Base-by-base conservation (phyloP, 2,329 filamentous ascomycete genomes). In the Phialocephala subalpina region DNA sequence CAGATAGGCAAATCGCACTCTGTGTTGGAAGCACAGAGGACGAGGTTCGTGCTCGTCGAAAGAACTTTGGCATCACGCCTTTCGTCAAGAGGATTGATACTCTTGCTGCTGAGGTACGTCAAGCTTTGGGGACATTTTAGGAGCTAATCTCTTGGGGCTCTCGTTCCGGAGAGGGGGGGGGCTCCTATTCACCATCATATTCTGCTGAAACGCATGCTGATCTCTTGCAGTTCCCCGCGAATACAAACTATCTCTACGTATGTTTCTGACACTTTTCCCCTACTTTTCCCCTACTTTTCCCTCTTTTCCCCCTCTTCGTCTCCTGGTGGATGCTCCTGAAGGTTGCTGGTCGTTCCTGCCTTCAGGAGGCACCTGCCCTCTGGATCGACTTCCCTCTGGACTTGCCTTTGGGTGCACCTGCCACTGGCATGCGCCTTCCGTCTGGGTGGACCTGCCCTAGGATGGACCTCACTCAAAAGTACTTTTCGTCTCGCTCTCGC, bases 31-130 rank as follows among this genome's bases (percentile, higher is more conserved):
- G 91, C 78, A 92, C 90, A 42, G 96, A 99, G 81, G 92, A 97
- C 73, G 89, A 96, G 75, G 94, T 98, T 65, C 93, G 96, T 70
- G 92, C 93, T 67, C 87, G 89, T 77, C 89, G 96, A 78, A 90
- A 92, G 82, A 87, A 89, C 79, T 96, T 97, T 78, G 93, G 92
- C 67, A 95, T 99, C 80, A 91, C 86, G 68, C 96, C 96, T 7
- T 99, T 93, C 87, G 96, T 99, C 65, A 99, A 98, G 90, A 97
- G 91, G 85, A 98, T 99, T 74, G 96, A 99, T 77, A 99, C 96
- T 22, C 86, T 99, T 67, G 96, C 96, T 73, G 96, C 96, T 49
- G 96, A 99, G 45, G 45, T 49, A 49, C 11, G 45, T 42, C 45
- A 49, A 22, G 20, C 11, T 49, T n/a, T 49, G 12, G 38, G 38